Conservation (phyloP, 2,329 filamentous ascomycete genomes). For the Aspergillus niger region DNA sequence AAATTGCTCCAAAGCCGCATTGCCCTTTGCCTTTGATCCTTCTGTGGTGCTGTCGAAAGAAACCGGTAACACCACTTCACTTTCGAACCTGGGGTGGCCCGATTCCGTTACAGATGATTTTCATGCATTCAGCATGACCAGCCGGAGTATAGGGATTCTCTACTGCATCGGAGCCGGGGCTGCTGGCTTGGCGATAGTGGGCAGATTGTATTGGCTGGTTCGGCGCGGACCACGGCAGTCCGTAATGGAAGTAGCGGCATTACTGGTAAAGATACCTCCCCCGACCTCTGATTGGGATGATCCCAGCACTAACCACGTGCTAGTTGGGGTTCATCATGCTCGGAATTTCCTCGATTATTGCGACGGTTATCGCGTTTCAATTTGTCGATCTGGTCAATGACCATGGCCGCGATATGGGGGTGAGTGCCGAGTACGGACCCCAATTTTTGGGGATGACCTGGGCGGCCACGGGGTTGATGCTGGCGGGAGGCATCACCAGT, state of each 20-base stretch:
- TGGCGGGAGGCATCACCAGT: conserved; percentile 34
- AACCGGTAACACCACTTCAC: conserved; percentile 51
- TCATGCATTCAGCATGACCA: conserved; percentile 51
- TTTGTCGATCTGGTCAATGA: conserved; percentile 56
- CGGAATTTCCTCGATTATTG: conserved; percentile 74
- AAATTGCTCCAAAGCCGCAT: conserved; percentile 55
- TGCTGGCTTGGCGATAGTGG: conserved; percentile 53
- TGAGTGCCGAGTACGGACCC: conserved; percentile 53
- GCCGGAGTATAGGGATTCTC: conserved; percentile 58
- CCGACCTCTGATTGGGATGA: neutral
- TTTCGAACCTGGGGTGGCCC: conserved; percentile 60
- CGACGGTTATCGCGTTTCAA: conserved; percentile 63
- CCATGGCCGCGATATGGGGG: conserved; percentile 53
- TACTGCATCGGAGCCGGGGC: conserved; percentile 61
- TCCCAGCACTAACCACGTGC: neutral
- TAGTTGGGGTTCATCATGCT: conserved; percentile 59
- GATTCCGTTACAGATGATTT: conserved; percentile 57
- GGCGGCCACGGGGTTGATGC: conserved; percentile 50
- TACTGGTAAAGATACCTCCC: conserved; percentile 38
- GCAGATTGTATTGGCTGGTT: conserved; percentile 50
- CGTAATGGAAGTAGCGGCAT: conserved; percentile 53
- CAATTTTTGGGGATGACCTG: conserved; percentile 63
- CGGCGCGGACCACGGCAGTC: conserved; percentile 49
- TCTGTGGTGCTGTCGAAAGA: conserved; percentile 51
- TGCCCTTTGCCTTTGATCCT: conserved; percentile 61